These are phyloP conservation scores for Penicillium waksmanii DNA, from an alignment of 495 filamentous ascomycete genomes.

Conservation along the genomic window DNA sequence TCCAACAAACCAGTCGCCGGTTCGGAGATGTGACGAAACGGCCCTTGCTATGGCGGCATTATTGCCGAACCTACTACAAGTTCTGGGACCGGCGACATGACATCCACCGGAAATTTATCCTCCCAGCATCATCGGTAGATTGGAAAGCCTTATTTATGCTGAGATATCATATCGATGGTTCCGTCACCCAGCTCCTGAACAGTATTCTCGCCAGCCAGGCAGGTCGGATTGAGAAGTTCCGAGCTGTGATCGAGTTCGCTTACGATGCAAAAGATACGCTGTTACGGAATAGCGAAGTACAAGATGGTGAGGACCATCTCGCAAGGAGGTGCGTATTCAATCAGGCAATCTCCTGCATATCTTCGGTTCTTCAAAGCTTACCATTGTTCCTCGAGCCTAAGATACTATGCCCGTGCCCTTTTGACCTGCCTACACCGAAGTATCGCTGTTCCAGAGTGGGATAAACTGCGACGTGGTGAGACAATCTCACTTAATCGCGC, in stretches of 20 bases:
- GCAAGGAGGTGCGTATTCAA: slow-evolving; percentile 67
- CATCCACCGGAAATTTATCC: slow-evolving; percentile 58
- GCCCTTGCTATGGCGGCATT: slow-evolving; percentile 75
- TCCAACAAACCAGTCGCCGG: slow-evolving; percentile 65
- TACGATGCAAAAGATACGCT: slow-evolving; percentile 90
- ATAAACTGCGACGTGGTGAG: slow-evolving; percentile 53
- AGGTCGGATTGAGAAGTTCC: slow-evolving; percentile 68
- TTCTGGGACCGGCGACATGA: slow-evolving; percentile 75
- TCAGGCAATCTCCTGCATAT: neutral
- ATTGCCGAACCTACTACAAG: slow-evolving; percentile 67
- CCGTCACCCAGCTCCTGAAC: slow-evolving; percentile 64
- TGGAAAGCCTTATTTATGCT: slow-evolving; percentile 77
- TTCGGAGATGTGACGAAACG: slow-evolving; percentile 68
- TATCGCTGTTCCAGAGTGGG: slow-evolving; percentile 78
- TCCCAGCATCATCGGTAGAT: slow-evolving; percentile 59
- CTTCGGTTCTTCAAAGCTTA: no score
- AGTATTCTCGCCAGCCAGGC: slow-evolving; percentile 70
- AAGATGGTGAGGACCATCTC: slow-evolving; percentile 73
- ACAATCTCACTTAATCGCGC: slow-evolving; percentile 70
- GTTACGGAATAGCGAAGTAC: slow-evolving; percentile 61
- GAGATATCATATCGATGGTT: slow-evolving; percentile 57
- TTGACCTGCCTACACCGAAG: slow-evolving; percentile 80
- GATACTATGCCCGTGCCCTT: slow-evolving; percentile 73
- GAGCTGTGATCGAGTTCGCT: slow-evolving; percentile 69
- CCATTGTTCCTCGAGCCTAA: slow-evolving; percentile 26